Conservation (phyloP, 2,329 filamentous ascomycete genomes). For the Fusarium guadeloupense region DNA sequence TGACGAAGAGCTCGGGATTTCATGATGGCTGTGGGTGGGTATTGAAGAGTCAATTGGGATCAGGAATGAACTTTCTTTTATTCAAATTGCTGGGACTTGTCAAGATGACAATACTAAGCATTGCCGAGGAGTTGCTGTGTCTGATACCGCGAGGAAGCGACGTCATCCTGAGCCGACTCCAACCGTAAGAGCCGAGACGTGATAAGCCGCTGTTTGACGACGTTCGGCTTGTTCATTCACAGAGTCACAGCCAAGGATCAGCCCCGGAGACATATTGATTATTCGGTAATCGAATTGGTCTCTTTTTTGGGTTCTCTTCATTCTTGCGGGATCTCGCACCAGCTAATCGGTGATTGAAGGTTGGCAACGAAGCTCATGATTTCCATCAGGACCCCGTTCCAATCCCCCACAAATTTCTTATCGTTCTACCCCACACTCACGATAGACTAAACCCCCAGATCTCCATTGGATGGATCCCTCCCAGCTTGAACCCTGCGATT, state of each 20-base stretch:
- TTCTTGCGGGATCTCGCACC: not conserved
- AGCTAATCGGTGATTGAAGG: not conserved
- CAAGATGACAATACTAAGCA: conserved; percentile 11
- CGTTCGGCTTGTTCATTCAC: conserved; percentile 32
- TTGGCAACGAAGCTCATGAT: not conserved
- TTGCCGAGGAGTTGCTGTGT: conserved; percentile 39
- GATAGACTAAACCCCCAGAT: conserved; percentile 33
- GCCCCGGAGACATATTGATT: not conserved
- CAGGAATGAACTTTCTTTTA: conserved; percentile 13
- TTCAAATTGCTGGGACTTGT: conserved; percentile 7
- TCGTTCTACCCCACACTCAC: conserved; percentile 36
- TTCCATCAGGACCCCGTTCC: conserved; percentile 12
- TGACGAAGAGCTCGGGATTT: conserved; percentile 47
- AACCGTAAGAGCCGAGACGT: conserved; percentile 43
- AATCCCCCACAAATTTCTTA: conserved; percentile 36
- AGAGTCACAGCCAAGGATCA: conserved; percentile 13
- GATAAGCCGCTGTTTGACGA: conserved; percentile 43
- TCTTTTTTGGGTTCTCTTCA: not conserved
- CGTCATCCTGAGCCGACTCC: conserved; percentile 47
- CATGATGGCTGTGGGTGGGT: conserved; percentile 40
- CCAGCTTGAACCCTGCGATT: not conserved
- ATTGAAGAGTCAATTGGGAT: conserved; percentile 1
- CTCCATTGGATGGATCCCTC: conserved; percentile 7
- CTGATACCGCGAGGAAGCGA: conserved; percentile 37
- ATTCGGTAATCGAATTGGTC: not conserved